Evolutionary conservation across 176 grass and related monocot species (phyloP).

Genomic region (Triticum monococcum): DNA sequence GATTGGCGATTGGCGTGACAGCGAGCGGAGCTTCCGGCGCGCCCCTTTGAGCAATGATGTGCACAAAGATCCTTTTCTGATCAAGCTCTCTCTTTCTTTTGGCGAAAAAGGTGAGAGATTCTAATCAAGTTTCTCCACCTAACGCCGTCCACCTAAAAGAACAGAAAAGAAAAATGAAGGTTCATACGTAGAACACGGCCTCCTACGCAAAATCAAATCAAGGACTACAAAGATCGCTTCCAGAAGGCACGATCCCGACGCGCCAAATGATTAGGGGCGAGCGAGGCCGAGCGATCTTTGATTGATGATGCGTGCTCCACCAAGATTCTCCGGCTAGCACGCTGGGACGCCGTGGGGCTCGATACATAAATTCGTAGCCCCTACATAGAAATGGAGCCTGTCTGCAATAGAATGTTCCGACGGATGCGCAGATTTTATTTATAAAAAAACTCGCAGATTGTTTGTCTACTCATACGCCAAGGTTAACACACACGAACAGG

Average conservation of each 20-base stretch:
- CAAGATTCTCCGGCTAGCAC: constrained; percentile 17
- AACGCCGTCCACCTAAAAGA: background rate
- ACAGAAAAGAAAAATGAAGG: background rate
- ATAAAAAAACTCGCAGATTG: no score
- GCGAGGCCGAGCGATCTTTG: background rate
- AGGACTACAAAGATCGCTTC: background rate
- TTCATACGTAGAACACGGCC: background rate
- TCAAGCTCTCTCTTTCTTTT: background rate
- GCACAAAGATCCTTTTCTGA: no score
- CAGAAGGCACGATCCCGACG: background rate
- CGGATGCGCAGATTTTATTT: background rate
- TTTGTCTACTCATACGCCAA: constrained; percentile 1
- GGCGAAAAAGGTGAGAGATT: background rate
- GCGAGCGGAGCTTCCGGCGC: background rate
- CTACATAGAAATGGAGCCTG: background rate
- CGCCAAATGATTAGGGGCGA: background rate
- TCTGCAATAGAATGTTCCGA: constrained; percentile 27
- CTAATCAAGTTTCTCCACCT: background rate
- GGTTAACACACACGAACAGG: background rate
- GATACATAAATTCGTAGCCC: background rate
- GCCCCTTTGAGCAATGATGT: background rate
- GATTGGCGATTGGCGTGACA: constrained; percentile 15
- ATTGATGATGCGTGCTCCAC: background rate
- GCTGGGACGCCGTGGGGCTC: background rate
- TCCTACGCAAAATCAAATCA: background rate